Base-by-base conservation (phyloP, 805 yeast species). In the Cyberlindnera saturnus region DNA sequence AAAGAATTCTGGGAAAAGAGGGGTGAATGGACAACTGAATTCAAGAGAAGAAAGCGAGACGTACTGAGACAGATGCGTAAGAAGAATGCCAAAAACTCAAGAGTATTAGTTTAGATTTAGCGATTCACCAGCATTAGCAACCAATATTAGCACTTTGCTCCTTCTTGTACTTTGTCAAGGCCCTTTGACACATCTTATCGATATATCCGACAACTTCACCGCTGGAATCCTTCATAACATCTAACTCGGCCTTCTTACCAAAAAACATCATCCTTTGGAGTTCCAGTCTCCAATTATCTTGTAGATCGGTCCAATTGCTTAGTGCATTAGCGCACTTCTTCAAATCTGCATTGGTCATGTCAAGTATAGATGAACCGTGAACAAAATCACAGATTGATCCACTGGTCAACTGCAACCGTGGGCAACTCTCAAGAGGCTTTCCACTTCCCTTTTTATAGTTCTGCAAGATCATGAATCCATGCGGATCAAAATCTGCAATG, bases 1-100 rank as follows among this genome's bases (percentile, higher is more conserved):
- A 65, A 73, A 34, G 80, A 85, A 75, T 91, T 90, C 62, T 87
- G 86, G 82, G 84, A 79, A 36, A 77, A 81, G 60, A 76, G 98
- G 62, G 90, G 91, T 33, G 86, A 81, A 41, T 73, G 89, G 71
- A 80, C 82, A 47, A 75, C 85, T 48, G 86, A 81, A 42, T 77
- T 90, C 61, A 82, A 83, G 57, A 74, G 82, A 52, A 73, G 86
- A 47, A 79, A 80, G 58, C 75, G 91, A 63, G 97, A 90, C 55
- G 86, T 77, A 5, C 39, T 74, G 40, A 74, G 89, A 52, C 78
- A 73, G 49, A 55, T 71, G 52, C 76, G 74, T 52, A 82, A 80
- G 53, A 60, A 53, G 51, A 49, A 62, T 43, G 57, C 62, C 2
- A 55, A 55, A 43, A 53, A 40, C 37, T 49, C 57, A 1, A 47